These are phyloP conservation scores for Trichoderma sp. DNA, from an alignment of 2,329 filamentous ascomycete species.

Conservation along the genomic window DNA sequence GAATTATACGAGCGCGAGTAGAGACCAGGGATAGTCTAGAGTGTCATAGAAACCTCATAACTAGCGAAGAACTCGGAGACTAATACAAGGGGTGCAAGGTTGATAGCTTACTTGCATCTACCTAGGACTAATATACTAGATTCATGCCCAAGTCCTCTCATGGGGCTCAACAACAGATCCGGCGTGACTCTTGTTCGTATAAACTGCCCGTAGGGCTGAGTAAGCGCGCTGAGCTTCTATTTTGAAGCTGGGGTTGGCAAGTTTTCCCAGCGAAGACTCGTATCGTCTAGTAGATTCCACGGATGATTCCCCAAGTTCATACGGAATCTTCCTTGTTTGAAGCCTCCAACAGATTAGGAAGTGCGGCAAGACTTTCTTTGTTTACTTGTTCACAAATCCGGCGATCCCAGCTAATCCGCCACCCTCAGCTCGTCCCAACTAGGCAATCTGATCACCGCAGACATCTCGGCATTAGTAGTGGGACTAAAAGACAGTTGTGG, in stretches of 20 bases:
- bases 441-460: not conserved
- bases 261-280: not conserved
- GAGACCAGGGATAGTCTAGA: not conserved
- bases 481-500: not conserved
- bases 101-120: not conserved
- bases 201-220: not conserved
- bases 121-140: not conserved
- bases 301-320: not conserved
- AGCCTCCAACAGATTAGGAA: not conserved
- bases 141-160: not conserved
- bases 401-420: not conserved
- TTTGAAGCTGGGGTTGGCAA: not conserved
- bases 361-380: not conserved
- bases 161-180: not conserved
- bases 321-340: not conserved
- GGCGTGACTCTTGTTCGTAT: not conserved
- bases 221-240: not conserved
- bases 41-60: not conserved
- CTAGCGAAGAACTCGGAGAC: not conserved
- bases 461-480: constrained; percentile 6
- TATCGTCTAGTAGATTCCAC: not conserved
- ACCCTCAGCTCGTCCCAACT: not conserved
- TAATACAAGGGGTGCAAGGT: not conserved
- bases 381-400: not conserved
- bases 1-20: not conserved